phyloP scores from a whole-genome alignment of 257 asterid genomes.

The Solanum microdontum region DNA sequence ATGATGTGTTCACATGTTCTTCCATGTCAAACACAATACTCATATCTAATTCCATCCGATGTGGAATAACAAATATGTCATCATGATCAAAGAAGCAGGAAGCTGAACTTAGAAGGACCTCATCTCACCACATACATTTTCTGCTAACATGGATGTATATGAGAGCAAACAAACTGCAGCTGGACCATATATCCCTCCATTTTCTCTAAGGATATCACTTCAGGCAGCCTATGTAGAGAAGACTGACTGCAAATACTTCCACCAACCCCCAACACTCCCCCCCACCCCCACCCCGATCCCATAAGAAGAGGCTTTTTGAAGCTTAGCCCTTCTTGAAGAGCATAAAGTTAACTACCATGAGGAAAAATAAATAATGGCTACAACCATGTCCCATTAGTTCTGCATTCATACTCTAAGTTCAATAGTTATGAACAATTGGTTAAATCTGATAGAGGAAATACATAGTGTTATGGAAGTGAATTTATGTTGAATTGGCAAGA shows the following conservation, averaged over 20 bases:
- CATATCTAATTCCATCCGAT: background rate
- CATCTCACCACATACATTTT: background rate
- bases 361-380: background rate
- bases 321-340: background rate
- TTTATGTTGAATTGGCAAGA: too few species aligned
- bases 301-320: background rate
- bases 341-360: background rate
- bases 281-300: background rate
- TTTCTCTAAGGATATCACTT: background rate
- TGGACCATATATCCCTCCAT: background rate
- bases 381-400: background rate
- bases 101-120: background rate
- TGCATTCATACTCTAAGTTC: background rate
- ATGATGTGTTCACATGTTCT: background rate
- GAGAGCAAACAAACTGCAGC: background rate
- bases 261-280: background rate
- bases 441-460: background rate
- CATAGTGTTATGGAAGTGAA: background rate
- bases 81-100: background rate
- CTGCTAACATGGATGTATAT: background rate
- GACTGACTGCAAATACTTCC: background rate
- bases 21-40: background rate
- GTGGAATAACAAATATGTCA: background rate
- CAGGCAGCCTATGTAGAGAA: background rate
- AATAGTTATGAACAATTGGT: background rate